phyloP scores from a whole-genome alignment of 768 basidiomycete genomes.

The Pleurotus tuber-regium region DNA sequence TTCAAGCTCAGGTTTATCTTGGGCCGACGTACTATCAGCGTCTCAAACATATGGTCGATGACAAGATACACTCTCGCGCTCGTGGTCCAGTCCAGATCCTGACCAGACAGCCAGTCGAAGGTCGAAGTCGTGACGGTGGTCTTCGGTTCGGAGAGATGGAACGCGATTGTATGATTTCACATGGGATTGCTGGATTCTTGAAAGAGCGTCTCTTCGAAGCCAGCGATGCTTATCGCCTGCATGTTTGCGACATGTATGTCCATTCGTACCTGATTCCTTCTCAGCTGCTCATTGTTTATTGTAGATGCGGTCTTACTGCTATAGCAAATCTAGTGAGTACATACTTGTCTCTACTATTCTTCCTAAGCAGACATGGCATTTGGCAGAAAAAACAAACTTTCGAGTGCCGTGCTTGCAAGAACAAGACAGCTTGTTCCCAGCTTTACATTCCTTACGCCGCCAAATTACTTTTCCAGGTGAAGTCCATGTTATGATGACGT shows the following conservation, averaged over 20 bases:
- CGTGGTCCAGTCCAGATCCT: slow-evolving; percentile 97
- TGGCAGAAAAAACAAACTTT: slow-evolving; percentile 99
- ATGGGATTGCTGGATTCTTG: slow-evolving; percentile 96
- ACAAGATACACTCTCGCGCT: slow-evolving; percentile 98
- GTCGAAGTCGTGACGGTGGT: slow-evolving; percentile 97
- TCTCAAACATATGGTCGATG: slow-evolving; percentile 99
- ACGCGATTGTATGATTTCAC: slow-evolving; percentile 99
- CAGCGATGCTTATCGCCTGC: slow-evolving; percentile 88
- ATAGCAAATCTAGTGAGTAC: slow-evolving; percentile 90
- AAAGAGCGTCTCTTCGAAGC: slow-evolving; percentile 97
- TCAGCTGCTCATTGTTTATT: slow-evolving; percentile 15
- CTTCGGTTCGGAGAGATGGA: slow-evolving; percentile 99
- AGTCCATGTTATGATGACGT: too few relatives aligned
- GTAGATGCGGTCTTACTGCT: slow-evolving; percentile 90
- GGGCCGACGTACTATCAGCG: slow-evolving; percentile 99
- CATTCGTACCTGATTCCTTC: not conserved
- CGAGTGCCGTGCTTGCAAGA: slow-evolving; percentile 97
- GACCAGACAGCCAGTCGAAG: slow-evolving; percentile 97
- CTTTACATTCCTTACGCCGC: slow-evolving; percentile 95
- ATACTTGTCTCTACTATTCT: not conserved
- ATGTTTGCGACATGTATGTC: slow-evolving; percentile 94
- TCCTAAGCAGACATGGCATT: slow-evolving; percentile 12
- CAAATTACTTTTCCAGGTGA: slow-evolving; percentile 91
- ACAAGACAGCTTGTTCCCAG: slow-evolving; percentile 93
- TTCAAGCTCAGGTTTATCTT: slow-evolving; percentile 97